Evolutionary conservation across 2,329 filamentous ascomycete genomes (phyloP).

Genomic region (Alternaria ventricosa): DNA sequence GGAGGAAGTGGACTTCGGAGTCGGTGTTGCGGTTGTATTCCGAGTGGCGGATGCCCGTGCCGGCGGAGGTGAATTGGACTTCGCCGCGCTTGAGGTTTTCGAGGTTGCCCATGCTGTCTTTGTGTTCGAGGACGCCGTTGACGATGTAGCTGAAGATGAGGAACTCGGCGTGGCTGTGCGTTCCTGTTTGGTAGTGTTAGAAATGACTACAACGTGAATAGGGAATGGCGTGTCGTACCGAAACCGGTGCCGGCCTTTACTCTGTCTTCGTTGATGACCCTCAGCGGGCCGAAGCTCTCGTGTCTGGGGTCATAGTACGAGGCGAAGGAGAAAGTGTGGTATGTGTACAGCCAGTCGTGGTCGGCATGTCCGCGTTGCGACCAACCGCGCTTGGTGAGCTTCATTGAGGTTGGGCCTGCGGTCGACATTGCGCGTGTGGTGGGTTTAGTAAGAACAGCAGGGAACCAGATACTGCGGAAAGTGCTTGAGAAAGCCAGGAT

Average conservation of each 20-base stretch:
- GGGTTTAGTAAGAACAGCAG: conserved; percentile 42
- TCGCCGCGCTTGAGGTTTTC: conserved; percentile 79
- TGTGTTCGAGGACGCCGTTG: conserved; percentile 84
- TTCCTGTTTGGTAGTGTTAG: conserved; percentile 52
- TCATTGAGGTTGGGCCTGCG: conserved; percentile 49
- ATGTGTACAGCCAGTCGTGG: conserved; percentile 87
- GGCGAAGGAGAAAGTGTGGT: conserved; percentile 86
- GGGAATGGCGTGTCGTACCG: conserved; percentile 42
- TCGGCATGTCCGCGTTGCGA: conserved; percentile 75
- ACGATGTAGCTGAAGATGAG: conserved; percentile 91
- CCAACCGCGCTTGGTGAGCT: conserved; percentile 77
- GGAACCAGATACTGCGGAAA: conserved; percentile 43
- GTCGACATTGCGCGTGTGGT: conserved; percentile 50
- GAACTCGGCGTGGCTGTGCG: conserved; percentile 83
- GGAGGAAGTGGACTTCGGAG: conserved; percentile 80
- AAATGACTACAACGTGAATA: neutral
- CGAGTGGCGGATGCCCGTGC: conserved; percentile 78
- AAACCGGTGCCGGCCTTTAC: conserved; percentile 78
- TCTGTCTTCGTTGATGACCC: conserved; percentile 89
- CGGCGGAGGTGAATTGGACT: conserved; percentile 90
- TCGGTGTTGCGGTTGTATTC: conserved; percentile 79
- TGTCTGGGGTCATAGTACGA: conserved; percentile 71
- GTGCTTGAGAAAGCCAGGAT: conserved; percentile 55
- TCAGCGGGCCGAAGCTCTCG: conserved; percentile 74
- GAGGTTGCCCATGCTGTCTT: conserved; percentile 77